A percentile compares a stretch with the other conserved stretches of the same genome.
Conservation (phyloP, 2,329 filamentous ascomycete species). For the Penicillium sp. region DNA sequence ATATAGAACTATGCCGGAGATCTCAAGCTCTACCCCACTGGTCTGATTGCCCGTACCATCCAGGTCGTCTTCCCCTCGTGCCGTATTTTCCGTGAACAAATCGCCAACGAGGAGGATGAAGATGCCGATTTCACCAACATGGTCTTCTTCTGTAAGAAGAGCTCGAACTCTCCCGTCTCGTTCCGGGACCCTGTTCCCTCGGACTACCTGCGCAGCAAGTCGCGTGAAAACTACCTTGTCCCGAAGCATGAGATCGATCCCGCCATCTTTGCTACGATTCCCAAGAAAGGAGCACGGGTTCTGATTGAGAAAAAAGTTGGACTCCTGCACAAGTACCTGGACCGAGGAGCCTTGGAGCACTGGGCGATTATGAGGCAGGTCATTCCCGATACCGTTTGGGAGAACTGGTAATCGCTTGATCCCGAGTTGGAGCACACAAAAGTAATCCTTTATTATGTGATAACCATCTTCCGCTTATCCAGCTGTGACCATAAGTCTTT, state of each 20-base stretch:
- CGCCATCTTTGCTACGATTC: constrained; percentile 36
- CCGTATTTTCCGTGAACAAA: constrained; percentile 82
- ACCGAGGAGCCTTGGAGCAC: constrained; percentile 76
- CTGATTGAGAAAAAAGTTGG: constrained; percentile 58
- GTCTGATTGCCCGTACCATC: constrained; percentile 81
- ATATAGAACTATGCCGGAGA: constrained; percentile 91
- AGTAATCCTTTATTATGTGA: not conserved
- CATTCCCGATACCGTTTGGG: constrained; percentile 77
- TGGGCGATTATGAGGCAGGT: constrained; percentile 91
- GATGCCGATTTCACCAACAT: constrained; percentile 87
- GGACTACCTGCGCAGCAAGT: constrained; percentile 73
- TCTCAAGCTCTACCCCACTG: constrained; percentile 72
- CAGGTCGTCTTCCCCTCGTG: constrained; percentile 81
- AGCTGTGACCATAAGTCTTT: not conserved
- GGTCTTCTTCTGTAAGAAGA: constrained; percentile 88
- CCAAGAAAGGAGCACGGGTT: constrained; percentile 48
- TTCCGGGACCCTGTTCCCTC: constrained; percentile 67
- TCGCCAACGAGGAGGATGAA: constrained; percentile 49
- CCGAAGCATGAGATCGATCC: constrained; percentile 70
- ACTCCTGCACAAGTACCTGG: constrained; percentile 70
- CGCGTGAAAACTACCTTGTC: constrained; percentile 68
- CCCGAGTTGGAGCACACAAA: not conserved
- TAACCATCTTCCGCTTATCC: not conserved
- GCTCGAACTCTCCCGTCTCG: constrained; percentile 49
- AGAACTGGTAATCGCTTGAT: constrained; percentile 69